These are phyloP conservation scores for Metschnikowia rubicola DNA, from an alignment of 805 yeast genomes.

Conservation along the genomic window DNA sequence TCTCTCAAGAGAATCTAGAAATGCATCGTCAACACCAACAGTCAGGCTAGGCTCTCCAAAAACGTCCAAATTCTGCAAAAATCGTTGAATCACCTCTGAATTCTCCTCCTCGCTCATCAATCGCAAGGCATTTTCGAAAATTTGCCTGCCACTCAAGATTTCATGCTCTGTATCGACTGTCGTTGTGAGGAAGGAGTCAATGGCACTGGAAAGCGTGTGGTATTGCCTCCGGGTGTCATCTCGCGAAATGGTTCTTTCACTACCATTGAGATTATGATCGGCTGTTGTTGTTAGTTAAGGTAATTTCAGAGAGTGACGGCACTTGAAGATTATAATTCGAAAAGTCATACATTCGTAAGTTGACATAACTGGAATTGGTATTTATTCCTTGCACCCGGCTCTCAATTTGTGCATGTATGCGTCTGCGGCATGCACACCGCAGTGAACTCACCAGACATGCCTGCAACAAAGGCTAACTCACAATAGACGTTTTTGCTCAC, in stretches of 20 bases:
- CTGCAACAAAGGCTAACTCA: no score
- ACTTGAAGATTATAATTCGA: neutral
- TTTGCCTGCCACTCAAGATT: slow-evolving; percentile 18
- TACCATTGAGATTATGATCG: slow-evolving; percentile 38
- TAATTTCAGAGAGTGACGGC: neutral
- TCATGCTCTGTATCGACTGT: slow-evolving; percentile 10
- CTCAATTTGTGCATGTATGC: neutral
- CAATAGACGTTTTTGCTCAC: no score
- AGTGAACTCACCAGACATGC: neutral
- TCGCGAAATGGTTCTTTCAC: slow-evolving; percentile 7
- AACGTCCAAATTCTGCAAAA: slow-evolving; percentile 21
- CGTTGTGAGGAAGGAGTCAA: slow-evolving; percentile 32
- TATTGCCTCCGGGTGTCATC: slow-evolving; percentile 23
- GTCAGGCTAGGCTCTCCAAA: slow-evolving; percentile 1
- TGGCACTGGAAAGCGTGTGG: slow-evolving; percentile 31
- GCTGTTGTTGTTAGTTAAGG: slow-evolving; percentile 22
- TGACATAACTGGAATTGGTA: slow-evolving; percentile 27
- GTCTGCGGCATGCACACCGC: slow-evolving; percentile 5
- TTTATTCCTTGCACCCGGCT: neutral
- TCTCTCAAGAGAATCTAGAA: slow-evolving; percentile 74
- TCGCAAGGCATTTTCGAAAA: slow-evolving; percentile 31
- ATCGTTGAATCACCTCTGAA: slow-evolving; percentile 26
- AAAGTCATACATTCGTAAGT: slow-evolving; percentile 40
- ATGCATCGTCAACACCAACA: slow-evolving; percentile 64
- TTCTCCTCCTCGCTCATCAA: slow-evolving; percentile 30